Evolutionary conservation across 2,329 filamentous ascomycete species (phyloP).

Genomic region (Fusarium beomiforme): DNA sequence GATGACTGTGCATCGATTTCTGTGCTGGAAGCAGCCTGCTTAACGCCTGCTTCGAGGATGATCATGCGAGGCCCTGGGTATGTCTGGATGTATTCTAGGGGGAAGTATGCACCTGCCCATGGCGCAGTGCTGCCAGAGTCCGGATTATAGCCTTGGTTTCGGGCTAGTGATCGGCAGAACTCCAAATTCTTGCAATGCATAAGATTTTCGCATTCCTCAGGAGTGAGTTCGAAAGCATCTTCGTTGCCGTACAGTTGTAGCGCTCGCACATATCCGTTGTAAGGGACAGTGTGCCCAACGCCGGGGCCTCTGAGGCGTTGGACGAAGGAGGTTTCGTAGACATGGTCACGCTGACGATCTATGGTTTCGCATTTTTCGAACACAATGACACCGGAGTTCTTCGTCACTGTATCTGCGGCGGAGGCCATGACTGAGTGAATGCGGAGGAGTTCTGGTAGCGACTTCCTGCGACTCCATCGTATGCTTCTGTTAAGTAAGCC

Average conservation of each 20-base stretch:
- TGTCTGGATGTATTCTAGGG: neutral
- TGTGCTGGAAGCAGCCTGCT: neutral
- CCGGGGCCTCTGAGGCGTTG: neutral
- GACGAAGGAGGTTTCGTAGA: neutral
- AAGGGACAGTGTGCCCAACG: conserved; percentile 3
- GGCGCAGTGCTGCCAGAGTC: neutral
- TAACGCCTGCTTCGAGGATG: neutral
- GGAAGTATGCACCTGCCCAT: conserved; percentile 14
- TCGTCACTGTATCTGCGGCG: neutral
- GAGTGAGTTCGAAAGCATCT: neutral
- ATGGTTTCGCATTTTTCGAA: conserved; percentile 7
- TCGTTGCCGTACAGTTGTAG: conserved; percentile 23
- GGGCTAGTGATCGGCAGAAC: conserved; percentile 1
- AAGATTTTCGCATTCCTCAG: neutral
- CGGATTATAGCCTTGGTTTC: conserved; percentile 1
- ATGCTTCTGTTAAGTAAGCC: neutral
- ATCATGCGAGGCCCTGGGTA: conserved; percentile 5
- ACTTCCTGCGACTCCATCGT: too few relatives aligned
- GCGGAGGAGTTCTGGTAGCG: neutral
- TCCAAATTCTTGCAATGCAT: conserved; percentile 3
- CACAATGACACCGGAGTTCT: neutral
- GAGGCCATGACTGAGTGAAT: neutral
- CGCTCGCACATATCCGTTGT: conserved; percentile 11
- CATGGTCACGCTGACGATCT: neutral
- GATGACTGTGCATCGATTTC: neutral